These are phyloP conservation scores for Ogataea paraovalis DNA, from an alignment of 805 yeast genomes.

Conservation along the genomic window DNA sequence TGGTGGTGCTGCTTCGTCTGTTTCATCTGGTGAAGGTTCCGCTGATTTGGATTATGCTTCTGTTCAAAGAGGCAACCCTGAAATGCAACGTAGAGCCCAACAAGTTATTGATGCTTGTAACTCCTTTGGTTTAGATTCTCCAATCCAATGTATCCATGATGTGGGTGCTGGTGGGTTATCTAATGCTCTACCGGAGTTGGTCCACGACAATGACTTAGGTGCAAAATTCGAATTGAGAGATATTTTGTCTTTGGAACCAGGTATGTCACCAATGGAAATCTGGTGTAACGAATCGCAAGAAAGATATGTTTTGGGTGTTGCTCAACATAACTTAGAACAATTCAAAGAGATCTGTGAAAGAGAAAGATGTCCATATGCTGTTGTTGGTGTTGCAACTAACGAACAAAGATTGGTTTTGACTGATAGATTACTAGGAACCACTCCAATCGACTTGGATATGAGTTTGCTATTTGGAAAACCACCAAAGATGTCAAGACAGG, in stretches of 20 bases:
- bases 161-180: constrained; percentile 99
- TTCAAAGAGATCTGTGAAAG: constrained; percentile 83
- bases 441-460: constrained; percentile 96
- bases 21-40: constrained; percentile 94
- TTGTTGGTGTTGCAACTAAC: constrained; percentile 89
- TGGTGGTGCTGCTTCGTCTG: constrained; percentile 99
- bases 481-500: constrained; percentile 85
- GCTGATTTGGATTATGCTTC: constrained; percentile 97
- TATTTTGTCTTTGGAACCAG: constrained; percentile 86
- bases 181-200: constrained; percentile 95
- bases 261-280: constrained; percentile 99
- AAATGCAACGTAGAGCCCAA: constrained; percentile 98
- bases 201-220: constrained; percentile 95
- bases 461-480: constrained; percentile 93
- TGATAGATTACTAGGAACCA: constrained; percentile 70
- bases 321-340: constrained; percentile 64
- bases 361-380: constrained; percentile 95
- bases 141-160: constrained; percentile 94
- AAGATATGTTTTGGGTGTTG: constrained; percentile 91
- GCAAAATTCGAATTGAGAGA: constrained; percentile 90
- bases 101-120: constrained; percentile 95
- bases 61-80: constrained; percentile 99
- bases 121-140: constrained; percentile 67
- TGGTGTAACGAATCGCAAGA: constrained; percentile 99
- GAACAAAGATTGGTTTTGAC: constrained; percentile 80